A percentile compares a stretch with the other conserved stretches of the same genome.
phyloP scores from a whole-genome alignment of 2,329 filamentous ascomycete species.

The Fusarium nygamai region DNA sequence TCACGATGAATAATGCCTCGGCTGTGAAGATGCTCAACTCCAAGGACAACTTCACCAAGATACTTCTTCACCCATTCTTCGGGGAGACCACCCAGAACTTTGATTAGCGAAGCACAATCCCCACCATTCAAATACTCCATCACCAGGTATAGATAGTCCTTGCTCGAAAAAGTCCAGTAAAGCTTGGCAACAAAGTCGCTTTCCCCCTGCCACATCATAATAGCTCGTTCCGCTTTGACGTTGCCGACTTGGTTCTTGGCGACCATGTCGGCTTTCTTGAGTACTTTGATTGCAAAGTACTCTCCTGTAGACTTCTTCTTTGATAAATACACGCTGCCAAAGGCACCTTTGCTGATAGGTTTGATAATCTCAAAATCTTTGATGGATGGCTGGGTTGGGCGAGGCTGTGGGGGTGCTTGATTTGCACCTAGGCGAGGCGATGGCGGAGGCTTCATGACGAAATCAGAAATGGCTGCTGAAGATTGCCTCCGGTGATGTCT shows the following conservation, averaged over 20 bases:
- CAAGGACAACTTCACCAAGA: slow-evolving; percentile 93
- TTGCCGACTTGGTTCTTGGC: slow-evolving; percentile 99
- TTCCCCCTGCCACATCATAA: slow-evolving; percentile 99
- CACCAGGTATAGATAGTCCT: slow-evolving; percentile 97
- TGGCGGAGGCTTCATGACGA: slow-evolving; percentile 73
- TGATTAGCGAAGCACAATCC: slow-evolving; percentile 96
- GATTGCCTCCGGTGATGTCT: slow-evolving; percentile 88
- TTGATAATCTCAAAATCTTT: slow-evolving; percentile 99
- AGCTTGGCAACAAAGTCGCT: slow-evolving; percentile 99
- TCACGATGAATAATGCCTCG: slow-evolving; percentile 97
- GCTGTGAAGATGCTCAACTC: slow-evolving; percentile 93
- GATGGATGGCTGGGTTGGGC: slow-evolving; percentile 92
- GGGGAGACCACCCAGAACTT: slow-evolving; percentile 87
- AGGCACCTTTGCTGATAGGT: slow-evolving; percentile 97
- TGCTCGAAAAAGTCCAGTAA: slow-evolving; percentile 99
- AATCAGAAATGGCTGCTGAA: slow-evolving; percentile 83
- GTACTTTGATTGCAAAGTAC: slow-evolving; percentile 97
- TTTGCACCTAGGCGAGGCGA: slow-evolving; percentile 85
- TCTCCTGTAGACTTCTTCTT: slow-evolving; percentile 99
- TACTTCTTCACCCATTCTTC: slow-evolving; percentile 99
- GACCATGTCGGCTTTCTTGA: slow-evolving; percentile 99
- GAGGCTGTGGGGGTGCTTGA: slow-evolving; percentile 81
- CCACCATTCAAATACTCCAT: slow-evolving; percentile 99
- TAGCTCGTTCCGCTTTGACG: slow-evolving; percentile 96
- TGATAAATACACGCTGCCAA: slow-evolving; percentile 95